Evolutionary conservation across 176 grass and related monocot genomes (phyloP).

Genomic region (Oryza meridionalis): DNA sequence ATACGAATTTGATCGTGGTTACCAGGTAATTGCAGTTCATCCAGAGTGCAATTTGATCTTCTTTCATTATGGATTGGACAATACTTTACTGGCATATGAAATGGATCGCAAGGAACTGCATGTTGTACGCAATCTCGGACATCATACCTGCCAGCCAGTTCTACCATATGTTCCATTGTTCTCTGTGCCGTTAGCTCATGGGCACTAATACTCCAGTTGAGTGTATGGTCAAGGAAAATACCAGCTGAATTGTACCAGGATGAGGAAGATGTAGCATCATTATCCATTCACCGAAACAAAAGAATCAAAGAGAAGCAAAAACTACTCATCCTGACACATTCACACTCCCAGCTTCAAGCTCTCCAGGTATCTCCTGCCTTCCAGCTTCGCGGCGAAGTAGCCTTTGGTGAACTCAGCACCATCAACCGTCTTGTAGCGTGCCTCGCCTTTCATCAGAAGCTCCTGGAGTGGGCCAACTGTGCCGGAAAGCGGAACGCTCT

Average conservation of each 20-base stretch:
- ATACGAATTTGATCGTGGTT: too few relatives aligned
- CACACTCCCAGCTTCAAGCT: constrained; percentile 47
- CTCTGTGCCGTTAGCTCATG: not conserved
- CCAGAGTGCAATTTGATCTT: too few relatives aligned
- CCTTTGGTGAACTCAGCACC: constrained; percentile 50
- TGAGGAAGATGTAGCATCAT: too few relatives aligned
- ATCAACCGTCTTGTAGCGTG: constrained; percentile 41
- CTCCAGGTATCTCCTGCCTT: constrained; percentile 61
- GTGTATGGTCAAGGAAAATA: too few relatives aligned
- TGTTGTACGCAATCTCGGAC: not conserved
- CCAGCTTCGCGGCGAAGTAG: constrained; percentile 48
- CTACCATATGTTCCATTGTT: not conserved
- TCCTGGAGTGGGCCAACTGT: constrained; percentile 53
- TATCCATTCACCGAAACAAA: too few relatives aligned
- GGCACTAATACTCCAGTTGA: not conserved
- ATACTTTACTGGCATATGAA: too few relatives aligned
- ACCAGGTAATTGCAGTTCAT: too few relatives aligned
- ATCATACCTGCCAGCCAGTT: not conserved
- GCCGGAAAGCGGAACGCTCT: constrained; percentile 36
- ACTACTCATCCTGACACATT: not conserved
- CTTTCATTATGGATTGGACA: too few relatives aligned
- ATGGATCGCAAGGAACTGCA: not conserved
- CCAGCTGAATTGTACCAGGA: too few relatives aligned
- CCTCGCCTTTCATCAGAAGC: constrained; percentile 27
- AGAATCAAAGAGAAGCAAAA: too few relatives aligned